Evolutionary conservation across 805 yeast species (phyloP).

Genomic region (Torulaspora microellipsoides): DNA sequence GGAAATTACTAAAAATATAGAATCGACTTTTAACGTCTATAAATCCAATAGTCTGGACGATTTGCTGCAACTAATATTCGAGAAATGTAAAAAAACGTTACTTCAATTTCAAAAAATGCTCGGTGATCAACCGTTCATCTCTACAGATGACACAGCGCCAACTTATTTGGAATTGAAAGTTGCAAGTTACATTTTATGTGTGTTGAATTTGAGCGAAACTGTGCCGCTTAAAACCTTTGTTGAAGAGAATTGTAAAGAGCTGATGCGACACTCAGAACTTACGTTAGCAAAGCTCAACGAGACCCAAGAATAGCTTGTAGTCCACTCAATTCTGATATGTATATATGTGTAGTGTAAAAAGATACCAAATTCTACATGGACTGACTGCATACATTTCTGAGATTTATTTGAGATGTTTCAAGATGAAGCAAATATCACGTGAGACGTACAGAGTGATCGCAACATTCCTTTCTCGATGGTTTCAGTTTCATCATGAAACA

Average conservation of each 20-base stretch:
- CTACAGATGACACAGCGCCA: slow-evolving; percentile 16
- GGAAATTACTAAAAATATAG: slow-evolving; percentile 20
- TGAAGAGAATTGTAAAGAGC: slow-evolving; percentile 9
- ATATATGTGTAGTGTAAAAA: no score
- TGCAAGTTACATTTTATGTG: slow-evolving; percentile 32
- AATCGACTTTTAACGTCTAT: slow-evolving; percentile 4
- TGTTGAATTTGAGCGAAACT: slow-evolving; percentile 16
- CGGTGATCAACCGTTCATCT: slow-evolving; percentile 4
- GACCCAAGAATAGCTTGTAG: no score
- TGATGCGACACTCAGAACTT: slow-evolving; percentile 17
- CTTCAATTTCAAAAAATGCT: slow-evolving; percentile 25
- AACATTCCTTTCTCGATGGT: no score
- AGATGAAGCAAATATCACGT: no score
- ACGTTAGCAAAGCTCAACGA: neutral
- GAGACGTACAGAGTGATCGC: no score
- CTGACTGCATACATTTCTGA: no score
- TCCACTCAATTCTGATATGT: no score
- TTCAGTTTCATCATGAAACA: no score
- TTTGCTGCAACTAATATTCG: slow-evolving; percentile 11
- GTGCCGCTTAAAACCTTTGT: slow-evolving; percentile 9
- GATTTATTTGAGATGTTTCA: no score
- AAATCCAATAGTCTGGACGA: slow-evolving; percentile 2
- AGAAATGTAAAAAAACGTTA: slow-evolving; percentile 23
- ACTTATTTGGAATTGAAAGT: slow-evolving; percentile 32
- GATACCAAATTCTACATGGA: no score